Evolutionary conservation across 495 filamentous ascomycete genomes (phyloP).

Genomic region (Lasiosphaeris hirsuta): DNA sequence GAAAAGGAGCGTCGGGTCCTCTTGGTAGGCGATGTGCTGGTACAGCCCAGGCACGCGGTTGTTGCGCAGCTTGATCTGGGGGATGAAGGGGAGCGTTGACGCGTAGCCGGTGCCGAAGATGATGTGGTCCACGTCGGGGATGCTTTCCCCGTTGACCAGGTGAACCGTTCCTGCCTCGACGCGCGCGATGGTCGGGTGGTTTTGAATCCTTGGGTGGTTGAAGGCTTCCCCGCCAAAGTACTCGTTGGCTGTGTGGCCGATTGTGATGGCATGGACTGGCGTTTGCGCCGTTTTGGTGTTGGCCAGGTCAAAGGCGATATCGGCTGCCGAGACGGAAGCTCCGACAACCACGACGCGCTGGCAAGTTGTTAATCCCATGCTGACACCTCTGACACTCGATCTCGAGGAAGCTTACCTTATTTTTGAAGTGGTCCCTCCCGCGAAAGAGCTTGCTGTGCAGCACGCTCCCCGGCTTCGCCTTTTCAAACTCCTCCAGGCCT

Average conservation of each 20-base stretch:
- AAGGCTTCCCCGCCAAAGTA: constrained; percentile 53
- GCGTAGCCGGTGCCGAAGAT: constrained; percentile 58
- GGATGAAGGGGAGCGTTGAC: constrained; percentile 55
- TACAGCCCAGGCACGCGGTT: constrained; percentile 55
- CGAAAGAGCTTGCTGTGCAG: constrained; percentile 68
- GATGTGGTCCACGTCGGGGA: constrained; percentile 51
- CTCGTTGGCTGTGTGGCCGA: constrained; percentile 41
- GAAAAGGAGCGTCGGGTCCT: constrained; percentile 37
- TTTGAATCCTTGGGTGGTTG: constrained; percentile 45
- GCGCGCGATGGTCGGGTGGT: constrained; percentile 43
- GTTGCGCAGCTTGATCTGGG: constrained; percentile 45
- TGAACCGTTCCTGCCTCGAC: constrained; percentile 40
- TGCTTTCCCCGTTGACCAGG: constrained; percentile 48
- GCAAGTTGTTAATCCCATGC: constrained; percentile 1
- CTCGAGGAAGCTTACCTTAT: constrained; percentile 35
- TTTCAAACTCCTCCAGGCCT: constrained; percentile 42
- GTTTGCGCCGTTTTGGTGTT: constrained; percentile 25
- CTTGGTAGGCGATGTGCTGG: constrained; percentile 52
- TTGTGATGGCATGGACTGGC: constrained; percentile 31
- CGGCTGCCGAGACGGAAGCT: constrained; percentile 66
- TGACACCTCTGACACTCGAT: background rate
- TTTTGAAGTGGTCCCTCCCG: constrained; percentile 49
- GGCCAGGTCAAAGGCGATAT: constrained; percentile 69
- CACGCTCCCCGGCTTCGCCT: constrained; percentile 46
- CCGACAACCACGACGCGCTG: constrained; percentile 63